Conservation (phyloP, 2,329 filamentous ascomycete species). For the Hypomyces rosellus region DNA sequence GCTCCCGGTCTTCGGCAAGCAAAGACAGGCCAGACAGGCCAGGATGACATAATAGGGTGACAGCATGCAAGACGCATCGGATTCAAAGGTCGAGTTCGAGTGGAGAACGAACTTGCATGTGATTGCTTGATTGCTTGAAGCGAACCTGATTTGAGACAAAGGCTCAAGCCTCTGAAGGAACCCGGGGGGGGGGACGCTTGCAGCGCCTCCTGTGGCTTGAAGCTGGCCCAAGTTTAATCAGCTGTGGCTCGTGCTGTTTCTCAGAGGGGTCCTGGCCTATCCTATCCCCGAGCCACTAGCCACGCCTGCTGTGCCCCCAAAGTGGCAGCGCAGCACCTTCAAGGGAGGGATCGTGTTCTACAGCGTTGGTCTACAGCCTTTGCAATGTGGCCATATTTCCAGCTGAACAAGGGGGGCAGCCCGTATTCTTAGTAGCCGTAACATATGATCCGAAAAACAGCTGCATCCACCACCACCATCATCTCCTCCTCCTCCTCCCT, state of each 20-base stretch:
- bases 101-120: conserved; percentile 7
- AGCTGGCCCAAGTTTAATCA: too few relatives aligned
- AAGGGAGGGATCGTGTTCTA: neutral
- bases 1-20: too few relatives aligned
- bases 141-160: neutral
- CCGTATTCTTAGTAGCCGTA: conserved; percentile 4
- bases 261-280: neutral
- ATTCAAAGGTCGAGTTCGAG: too few relatives aligned
- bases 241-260: conserved; percentile 5
- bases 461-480: neutral
- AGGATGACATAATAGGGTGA: conserved; percentile 16
- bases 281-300: neutral
- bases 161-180: too few relatives aligned
- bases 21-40: neutral
- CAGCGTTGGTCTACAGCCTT: conserved; percentile 1
- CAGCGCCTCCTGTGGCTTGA: too few relatives aligned
- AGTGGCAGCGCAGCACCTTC: too few relatives aligned
- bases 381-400: conserved; percentile 14
- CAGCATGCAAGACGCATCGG: too few relatives aligned
- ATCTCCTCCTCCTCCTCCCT: conserved; percentile 16
- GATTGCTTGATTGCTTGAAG: conserved; percentile 9
- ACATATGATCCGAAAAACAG: too few relatives aligned
- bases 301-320: neutral
- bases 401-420: conserved; percentile 9
- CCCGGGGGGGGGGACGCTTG: too few relatives aligned